phyloP scores from a whole-genome alignment of 2,329 filamentous ascomycete species.

The Leptosphaerulina australis region DNA sequence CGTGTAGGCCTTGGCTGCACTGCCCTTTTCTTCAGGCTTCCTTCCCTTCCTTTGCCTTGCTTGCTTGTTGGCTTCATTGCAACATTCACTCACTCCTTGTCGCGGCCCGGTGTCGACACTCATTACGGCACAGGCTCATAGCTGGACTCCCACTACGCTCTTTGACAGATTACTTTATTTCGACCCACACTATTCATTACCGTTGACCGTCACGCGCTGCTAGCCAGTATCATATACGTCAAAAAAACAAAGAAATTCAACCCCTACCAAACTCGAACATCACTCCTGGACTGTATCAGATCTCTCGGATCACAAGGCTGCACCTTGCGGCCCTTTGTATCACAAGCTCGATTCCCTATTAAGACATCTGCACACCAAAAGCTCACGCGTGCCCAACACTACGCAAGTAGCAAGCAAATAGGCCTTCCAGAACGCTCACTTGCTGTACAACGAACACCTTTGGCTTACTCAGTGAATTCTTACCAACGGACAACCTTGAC shows the following conservation, averaged over 20 bases:
- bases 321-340: conserved; percentile 31
- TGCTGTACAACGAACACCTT: conserved; percentile 28
- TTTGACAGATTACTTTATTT: conserved; percentile 46
- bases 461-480: conserved; percentile 26
- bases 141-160: conserved; percentile 42
- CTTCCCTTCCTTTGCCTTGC: conserved; percentile 36
- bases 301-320: conserved; percentile 17
- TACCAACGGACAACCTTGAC: conserved; percentile 25
- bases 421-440: conserved; percentile 29
- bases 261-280: conserved; percentile 15
- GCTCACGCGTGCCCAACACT: conserved; percentile 34
- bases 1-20: conserved; percentile 16
- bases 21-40: conserved; percentile 34
- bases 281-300: conserved; percentile 19
- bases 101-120: conserved; percentile 48
- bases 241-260: conserved; percentile 21
- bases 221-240: conserved; percentile 31
- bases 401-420: conserved; percentile 26
- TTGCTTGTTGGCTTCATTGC: conserved; percentile 34
- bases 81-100: conserved; percentile 36
- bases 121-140: conserved; percentile 44
- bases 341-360: conserved; percentile 35
- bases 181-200: conserved; percentile 22
- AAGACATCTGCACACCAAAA: conserved; percentile 35
- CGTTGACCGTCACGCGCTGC: conserved; percentile 35